These are phyloP conservation scores for Mycena amicta DNA, from an alignment of 768 basidiomycete species.

Conservation along the genomic window DNA sequence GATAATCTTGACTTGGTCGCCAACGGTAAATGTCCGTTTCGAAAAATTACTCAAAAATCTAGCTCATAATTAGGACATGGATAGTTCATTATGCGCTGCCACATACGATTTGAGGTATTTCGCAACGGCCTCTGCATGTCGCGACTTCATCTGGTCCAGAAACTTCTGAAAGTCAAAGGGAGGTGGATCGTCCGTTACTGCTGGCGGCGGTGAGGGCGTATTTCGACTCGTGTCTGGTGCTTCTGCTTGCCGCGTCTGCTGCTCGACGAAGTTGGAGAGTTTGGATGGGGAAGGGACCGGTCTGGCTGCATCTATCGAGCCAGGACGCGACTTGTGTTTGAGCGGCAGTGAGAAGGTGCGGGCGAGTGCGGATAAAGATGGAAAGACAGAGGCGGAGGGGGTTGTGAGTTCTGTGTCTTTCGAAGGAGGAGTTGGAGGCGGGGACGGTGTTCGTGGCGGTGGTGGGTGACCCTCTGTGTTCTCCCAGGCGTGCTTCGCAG, in stretches of 20 bases:
- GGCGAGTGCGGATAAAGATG: constrained; percentile 68
- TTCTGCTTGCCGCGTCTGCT: constrained; percentile 37
- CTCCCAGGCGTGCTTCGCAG: constrained; percentile 68
- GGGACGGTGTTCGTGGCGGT: constrained; percentile 41
- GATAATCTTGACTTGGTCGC: constrained; percentile 94
- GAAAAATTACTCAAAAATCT: constrained; percentile 94
- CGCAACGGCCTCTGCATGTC: constrained; percentile 87
- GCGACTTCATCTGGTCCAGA: constrained; percentile 90
- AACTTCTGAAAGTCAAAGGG: constrained; percentile 94
- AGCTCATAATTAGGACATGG: too few relatives aligned
- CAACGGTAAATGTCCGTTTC: constrained; percentile 87
- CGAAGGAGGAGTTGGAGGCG: constrained; percentile 37
- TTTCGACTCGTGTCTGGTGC: constrained; percentile 14
- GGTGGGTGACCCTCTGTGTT: constrained; percentile 64
- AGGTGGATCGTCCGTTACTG: constrained; percentile 38
- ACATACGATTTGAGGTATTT: constrained; percentile 94
- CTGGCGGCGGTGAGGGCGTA: constrained; percentile 16
- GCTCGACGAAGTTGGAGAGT: constrained; percentile 54
- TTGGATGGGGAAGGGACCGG: constrained; percentile 60
- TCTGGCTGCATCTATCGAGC: constrained; percentile 62
- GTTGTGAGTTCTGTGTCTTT: constrained; percentile 35
- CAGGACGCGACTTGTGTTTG: constrained; percentile 55
- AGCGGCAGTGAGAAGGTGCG: constrained; percentile 62
- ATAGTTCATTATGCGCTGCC: too few relatives aligned
- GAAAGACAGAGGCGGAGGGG: constrained; percentile 49